A percentile compares a stretch with the other conserved stretches of the same genome.
Evolutionary conservation across 306 rosid genomes (phyloP).

Genomic region (Pyrus communis): DNA sequence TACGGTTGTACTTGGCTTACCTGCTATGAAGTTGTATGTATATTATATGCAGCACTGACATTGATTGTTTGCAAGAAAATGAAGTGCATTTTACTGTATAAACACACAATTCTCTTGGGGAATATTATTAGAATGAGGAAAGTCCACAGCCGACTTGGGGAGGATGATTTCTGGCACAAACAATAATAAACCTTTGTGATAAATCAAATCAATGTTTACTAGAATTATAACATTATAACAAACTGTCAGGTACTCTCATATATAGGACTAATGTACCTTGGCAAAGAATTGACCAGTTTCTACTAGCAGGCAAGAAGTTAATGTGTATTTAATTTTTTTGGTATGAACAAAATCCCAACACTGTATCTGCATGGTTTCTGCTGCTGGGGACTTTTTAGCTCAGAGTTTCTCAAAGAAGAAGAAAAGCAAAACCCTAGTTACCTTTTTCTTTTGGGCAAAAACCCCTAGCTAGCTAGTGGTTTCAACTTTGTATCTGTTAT

Average conservation of each 20-base stretch:
- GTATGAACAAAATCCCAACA: background rate
- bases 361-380: background rate
- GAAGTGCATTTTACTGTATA: background rate
- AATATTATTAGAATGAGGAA: background rate
- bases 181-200: background rate
- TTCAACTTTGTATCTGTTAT: background rate
- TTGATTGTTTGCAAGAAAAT: background rate
- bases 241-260: background rate
- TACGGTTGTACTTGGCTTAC: no score
- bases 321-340: background rate
- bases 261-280: background rate
- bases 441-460: background rate
- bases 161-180: background rate
- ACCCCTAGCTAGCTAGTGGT: background rate
- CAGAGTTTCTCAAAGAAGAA: background rate
- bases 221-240: background rate
- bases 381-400: background rate
- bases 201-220: background rate
- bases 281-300: background rate
- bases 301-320: background rate
- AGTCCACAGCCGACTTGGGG: background rate
- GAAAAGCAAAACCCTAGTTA: background rate
- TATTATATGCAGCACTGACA: background rate
- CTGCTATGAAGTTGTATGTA: background rate
- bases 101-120: background rate